Evolutionary conservation across 768 basidiomycete genomes (phyloP), one percentile per base, ranked within the genome.

Genomic region (Stropharia rugosoannulata): DNA sequence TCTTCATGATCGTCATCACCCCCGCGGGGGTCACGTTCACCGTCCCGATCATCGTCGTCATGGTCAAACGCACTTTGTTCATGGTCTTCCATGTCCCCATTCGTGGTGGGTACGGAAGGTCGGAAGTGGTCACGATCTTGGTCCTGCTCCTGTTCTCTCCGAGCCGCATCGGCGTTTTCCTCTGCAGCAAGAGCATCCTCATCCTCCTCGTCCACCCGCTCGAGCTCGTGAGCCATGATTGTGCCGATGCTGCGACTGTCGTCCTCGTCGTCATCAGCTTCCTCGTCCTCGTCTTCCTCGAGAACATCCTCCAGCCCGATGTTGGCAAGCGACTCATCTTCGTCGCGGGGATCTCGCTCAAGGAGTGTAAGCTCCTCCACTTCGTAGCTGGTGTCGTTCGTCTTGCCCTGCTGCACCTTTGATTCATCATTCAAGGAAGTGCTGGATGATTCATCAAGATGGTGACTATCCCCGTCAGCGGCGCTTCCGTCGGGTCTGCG

Each of bases 211-310:
- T 86, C 86, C 0, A 90, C 86, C 3, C 82, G 76, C 64, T 89
- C 90, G 6, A 89, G 71, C 44, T 85, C 81, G 55, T 88, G 87
- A 2, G 86, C 78, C 2, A 84, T 75, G 41, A 92, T 75, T 0
- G 94, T 97, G 13, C 74, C 68, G 1, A 95, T 77, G 63, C 93
- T 95, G 32, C 82, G 65, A 4, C 82, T 72, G 62, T 94, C 89
- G 57, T 89, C 89, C 9, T 87, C 84, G 32, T 84, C 86, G 35
- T 72, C 73, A 11, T 73, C 71, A 2, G 16, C 42, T 7, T 50
- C 49, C 6, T 52, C 51, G 25, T 52, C 51, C 10, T 47, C 53
- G 12, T 71, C 72, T 18, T 75, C 71, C 16, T 89, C 88, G 11
- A 86, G 83, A 27, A 84, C 85, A 22, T 72, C 72, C 19, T 75